phyloP scores from a whole-genome alignment of 1,139 yeast species.

The Debaryomyces sp. region DNA sequence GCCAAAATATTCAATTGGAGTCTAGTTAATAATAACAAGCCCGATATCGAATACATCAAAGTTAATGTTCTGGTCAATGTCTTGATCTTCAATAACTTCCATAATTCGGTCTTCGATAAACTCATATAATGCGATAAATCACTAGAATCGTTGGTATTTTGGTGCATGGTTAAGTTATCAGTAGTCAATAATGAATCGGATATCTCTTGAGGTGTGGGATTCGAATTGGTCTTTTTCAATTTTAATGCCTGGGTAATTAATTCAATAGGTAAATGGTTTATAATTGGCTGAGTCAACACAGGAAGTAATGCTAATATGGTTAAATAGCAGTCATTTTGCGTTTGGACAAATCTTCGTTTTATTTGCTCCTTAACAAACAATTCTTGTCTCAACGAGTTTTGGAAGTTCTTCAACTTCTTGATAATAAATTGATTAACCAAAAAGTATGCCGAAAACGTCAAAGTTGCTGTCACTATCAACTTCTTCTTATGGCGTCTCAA shows the following conservation, averaged over 20 bases:
- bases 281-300: constrained; percentile 66
- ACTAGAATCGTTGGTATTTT: constrained; percentile 26
- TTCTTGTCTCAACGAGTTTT: constrained; percentile 71
- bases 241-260: constrained; percentile 71
- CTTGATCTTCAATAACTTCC: constrained; percentile 80
- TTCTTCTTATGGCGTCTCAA: constrained; percentile 65
- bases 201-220: constrained; percentile 19
- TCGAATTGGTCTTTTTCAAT: constrained; percentile 46
- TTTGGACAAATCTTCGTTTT: constrained; percentile 76
- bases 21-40: constrained; percentile 75
- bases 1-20: constrained; percentile 88
- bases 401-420: constrained; percentile 64
- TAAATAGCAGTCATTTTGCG: constrained; percentile 87
- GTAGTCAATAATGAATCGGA: constrained; percentile 39
- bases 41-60: constrained; percentile 66
- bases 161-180: constrained; percentile 42
- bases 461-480: constrained; percentile 58
- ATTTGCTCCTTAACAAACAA: constrained; percentile 80
- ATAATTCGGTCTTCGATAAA: constrained; percentile 73
- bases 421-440: constrained; percentile 61
- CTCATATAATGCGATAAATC: constrained; percentile 34
- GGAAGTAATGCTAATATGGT: constrained; percentile 86
- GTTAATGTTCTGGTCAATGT: constrained; percentile 77
- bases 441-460: constrained; percentile 60
- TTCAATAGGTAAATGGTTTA: constrained; percentile 71